Percentiles rank a stretch among this genome's conserved stretches.
phyloP scores from a whole-genome alignment of 257 asterid genomes.

The Solanum paucissectum region DNA sequence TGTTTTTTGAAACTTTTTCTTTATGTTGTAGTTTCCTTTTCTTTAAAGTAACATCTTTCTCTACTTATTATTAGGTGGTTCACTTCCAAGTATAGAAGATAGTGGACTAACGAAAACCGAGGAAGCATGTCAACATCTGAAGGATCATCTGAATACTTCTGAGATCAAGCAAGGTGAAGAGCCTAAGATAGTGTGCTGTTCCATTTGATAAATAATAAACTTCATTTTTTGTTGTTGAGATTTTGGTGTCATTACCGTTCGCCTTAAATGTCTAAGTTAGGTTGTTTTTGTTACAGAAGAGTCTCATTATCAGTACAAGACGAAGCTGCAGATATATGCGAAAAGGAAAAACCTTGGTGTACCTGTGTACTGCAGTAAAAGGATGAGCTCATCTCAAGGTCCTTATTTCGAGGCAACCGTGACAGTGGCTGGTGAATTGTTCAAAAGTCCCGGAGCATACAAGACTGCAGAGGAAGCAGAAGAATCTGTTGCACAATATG shows the following conservation, averaged over 20 bases:
- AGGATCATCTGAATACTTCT: background rate
- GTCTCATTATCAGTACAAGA: slow-evolving; percentile 14
- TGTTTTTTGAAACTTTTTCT: background rate
- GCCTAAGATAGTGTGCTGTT: background rate
- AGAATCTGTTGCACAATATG: slow-evolving; percentile 33
- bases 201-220: background rate
- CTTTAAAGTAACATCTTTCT: background rate
- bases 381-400: slow-evolving; percentile 3
- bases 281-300: background rate
- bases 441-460: slow-evolving; percentile 8
- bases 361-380: slow-evolving; percentile 7
- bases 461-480: slow-evolving; percentile 26
- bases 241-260: background rate
- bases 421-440: slow-evolving; percentile 11
- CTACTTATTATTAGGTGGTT: background rate
- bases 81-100: background rate
- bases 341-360: slow-evolving; percentile 16
- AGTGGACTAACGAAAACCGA: background rate
- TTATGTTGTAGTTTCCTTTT: background rate
- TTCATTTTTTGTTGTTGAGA: background rate
- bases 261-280: background rate
- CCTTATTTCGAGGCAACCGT: slow-evolving; percentile 18
- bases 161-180: background rate
- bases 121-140: background rate
- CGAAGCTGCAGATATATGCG: slow-evolving; percentile 27